These are phyloP conservation scores for Pleurotus pulmonarius DNA, from an alignment of 768 basidiomycete genomes.

Conservation along the genomic window DNA sequence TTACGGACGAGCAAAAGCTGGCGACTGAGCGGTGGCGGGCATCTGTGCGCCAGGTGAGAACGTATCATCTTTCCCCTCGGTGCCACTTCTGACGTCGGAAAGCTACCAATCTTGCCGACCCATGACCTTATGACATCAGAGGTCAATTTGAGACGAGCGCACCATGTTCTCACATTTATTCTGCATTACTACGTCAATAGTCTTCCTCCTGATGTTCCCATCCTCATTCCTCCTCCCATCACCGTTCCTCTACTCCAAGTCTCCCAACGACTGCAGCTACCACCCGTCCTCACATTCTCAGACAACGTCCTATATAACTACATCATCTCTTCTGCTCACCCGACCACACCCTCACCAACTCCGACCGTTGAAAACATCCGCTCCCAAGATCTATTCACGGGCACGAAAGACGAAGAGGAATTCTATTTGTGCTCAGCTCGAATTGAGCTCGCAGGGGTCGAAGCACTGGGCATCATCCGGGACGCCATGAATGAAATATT, in stretches of 20 bases:
- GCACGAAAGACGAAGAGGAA: slow-evolving; percentile 74
- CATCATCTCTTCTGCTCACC: slow-evolving; percentile 33
- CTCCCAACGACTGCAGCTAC: slow-evolving; percentile 67
- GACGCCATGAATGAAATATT: slow-evolving; percentile 85
- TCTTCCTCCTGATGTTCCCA: slow-evolving; percentile 41
- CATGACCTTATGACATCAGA: slow-evolving; percentile 45
- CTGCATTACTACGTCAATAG: slow-evolving; percentile 79
- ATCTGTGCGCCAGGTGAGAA: slow-evolving; percentile 35
- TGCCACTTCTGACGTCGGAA: not conserved
- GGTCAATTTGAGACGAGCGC: slow-evolving; percentile 61
- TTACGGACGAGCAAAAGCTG: slow-evolving; percentile 30
- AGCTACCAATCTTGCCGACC: slow-evolving; percentile 55
- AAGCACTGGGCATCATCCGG: slow-evolving; percentile 83
- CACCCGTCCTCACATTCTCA: slow-evolving; percentile 87
- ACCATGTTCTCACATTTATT: slow-evolving; percentile 69
- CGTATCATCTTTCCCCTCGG: slow-evolving; percentile 12
- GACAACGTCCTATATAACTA: slow-evolving; percentile 93
- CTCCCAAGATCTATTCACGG: slow-evolving; percentile 70
- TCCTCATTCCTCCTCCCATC: slow-evolving; percentile 66
- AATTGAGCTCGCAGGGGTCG: slow-evolving; percentile 83
- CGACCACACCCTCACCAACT: slow-evolving; percentile 26
- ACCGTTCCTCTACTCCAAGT: slow-evolving; percentile 74
- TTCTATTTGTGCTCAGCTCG: slow-evolving; percentile 86
- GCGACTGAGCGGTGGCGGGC: slow-evolving; percentile 43
- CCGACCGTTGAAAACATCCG: slow-evolving; percentile 59